Evolutionary conservation across 2,329 filamentous ascomycete genomes (phyloP).

Genomic region (Periconia digitata): DNA sequence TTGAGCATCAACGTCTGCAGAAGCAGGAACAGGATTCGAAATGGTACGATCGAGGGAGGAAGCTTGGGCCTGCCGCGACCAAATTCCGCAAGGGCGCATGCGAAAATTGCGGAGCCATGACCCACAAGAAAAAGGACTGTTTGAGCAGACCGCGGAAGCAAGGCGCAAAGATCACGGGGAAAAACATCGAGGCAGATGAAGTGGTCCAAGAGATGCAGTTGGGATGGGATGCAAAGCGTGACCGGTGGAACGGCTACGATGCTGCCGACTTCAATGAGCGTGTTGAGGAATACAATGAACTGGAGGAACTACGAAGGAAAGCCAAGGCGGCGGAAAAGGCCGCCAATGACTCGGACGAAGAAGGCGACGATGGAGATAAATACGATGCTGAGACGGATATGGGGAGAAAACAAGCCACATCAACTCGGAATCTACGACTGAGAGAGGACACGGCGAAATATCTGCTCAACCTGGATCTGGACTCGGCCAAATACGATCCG

Average conservation of each 20-base stretch:
- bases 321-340: constrained; percentile 40
- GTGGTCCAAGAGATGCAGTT: constrained; percentile 80
- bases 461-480: constrained; percentile 87
- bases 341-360: constrained; percentile 52
- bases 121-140: constrained; percentile 93
- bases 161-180: constrained; percentile 89
- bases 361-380: constrained; percentile 58
- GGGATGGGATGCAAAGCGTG: constrained; percentile 95
- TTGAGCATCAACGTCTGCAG: constrained; percentile 91
- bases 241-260: constrained; percentile 98
- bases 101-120: constrained; percentile 97
- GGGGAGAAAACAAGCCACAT: constrained; percentile 88
- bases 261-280: constrained; percentile 80
- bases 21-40: constrained; percentile 70
- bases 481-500: constrained; percentile 96
- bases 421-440: constrained; percentile 85
- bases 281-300: constrained; percentile 84
- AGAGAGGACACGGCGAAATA: constrained; percentile 98
- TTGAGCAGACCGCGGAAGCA: constrained; percentile 83
- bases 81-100: constrained; percentile 98
- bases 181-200: constrained; percentile 92
- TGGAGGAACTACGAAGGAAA: constrained; percentile 71
- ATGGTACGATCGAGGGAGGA: constrained; percentile 93
- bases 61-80: constrained; percentile 81
- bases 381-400: constrained; percentile 97